phyloP scores from a whole-genome alignment of 2,329 filamentous ascomycete genomes.

The Talaromyces albobiverticillius region DNA sequence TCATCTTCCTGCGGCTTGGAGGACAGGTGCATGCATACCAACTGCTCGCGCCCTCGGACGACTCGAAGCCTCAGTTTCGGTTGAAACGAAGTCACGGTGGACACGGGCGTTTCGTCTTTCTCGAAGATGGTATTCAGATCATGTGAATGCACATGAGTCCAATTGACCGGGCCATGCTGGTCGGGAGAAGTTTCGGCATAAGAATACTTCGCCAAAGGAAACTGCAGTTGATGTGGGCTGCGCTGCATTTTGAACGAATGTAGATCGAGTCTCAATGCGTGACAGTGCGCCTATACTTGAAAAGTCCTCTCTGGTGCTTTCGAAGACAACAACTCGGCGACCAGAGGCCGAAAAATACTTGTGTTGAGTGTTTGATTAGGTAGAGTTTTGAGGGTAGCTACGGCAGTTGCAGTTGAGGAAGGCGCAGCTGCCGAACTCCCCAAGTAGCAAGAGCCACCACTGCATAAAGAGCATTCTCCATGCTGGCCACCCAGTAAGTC shows the following conservation, averaged over 20 bases:
- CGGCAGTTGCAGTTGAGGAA: background rate
- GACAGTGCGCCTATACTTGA: too few species aligned
- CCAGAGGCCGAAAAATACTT: too few species aligned
- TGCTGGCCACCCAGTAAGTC: background rate
- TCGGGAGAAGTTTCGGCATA: conserved; percentile 38
- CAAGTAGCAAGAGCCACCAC: conserved; percentile 3
- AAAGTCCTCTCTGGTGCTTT: too few species aligned
- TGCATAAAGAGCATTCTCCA: too few species aligned
- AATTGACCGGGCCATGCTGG: conserved; percentile 38
- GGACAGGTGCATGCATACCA: conserved; percentile 28
- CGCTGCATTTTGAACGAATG: conserved; percentile 9
- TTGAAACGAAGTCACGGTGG: conserved; percentile 14
- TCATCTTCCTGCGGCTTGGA: background rate
- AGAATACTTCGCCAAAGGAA: conserved; percentile 43
- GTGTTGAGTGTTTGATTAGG: too few species aligned
- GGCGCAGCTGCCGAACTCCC: background rate
- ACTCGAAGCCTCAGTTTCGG: conserved; percentile 33
- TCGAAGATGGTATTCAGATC: conserved; percentile 38
- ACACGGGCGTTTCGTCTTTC: conserved; percentile 16
- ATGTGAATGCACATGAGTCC: conserved; percentile 41
- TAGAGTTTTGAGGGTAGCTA: too few species aligned
- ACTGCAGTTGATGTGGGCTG: too few species aligned
- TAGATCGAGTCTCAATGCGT: too few species aligned
- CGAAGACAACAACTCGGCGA: too few species aligned
- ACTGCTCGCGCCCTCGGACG: conserved; percentile 28